These are phyloP conservation scores for Pisolithus orientalis DNA, from an alignment of 768 basidiomycete species.

Conservation along the genomic window DNA sequence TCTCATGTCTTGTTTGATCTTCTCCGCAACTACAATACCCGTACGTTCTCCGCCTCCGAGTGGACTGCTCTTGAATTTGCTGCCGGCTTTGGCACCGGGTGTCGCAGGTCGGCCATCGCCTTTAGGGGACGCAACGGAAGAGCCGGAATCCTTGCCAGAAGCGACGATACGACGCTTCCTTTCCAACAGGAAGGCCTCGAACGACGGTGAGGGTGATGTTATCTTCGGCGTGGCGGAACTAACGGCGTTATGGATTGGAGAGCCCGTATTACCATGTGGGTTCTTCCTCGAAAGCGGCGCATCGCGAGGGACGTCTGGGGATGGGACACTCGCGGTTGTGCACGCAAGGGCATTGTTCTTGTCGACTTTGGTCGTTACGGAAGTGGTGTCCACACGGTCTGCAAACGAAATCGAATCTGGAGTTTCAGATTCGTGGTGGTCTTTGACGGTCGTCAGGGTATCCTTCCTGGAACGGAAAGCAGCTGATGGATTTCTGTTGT, in stretches of 20 bases:
- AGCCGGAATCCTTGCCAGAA: constrained; percentile 11
- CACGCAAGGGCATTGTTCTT: constrained; percentile 3
- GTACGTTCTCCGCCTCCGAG: constrained; percentile 40
- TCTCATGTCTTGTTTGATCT: constrained; percentile 32
- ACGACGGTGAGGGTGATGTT: constrained; percentile 46
- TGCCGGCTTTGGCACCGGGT: constrained; percentile 37
- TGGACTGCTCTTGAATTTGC: constrained; percentile 71
- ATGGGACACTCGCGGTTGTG: not conserved
- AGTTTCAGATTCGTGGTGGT: not conserved
- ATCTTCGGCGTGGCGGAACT: constrained; percentile 24
- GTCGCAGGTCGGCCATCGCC: constrained; percentile 8
- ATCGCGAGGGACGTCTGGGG: not conserved
- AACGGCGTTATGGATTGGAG: constrained; percentile 9
- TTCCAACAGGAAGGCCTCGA: constrained; percentile 63
- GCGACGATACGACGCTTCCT: constrained; percentile 49
- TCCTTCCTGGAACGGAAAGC: constrained; percentile 3
- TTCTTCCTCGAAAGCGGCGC: constrained; percentile 9
- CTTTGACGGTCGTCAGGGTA: not conserved
- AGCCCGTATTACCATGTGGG: constrained; percentile 9
- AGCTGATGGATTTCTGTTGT: constrained; percentile 4
- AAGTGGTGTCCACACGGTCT: not conserved
- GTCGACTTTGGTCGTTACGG: constrained; percentile 3
- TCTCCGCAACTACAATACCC: constrained; percentile 45
- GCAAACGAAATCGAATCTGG: not conserved
- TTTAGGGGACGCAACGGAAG: constrained; percentile 4